Evolutionary conservation across 140 eudicot species (phyloP).

Genomic region (Bidens hawaiensis): DNA sequence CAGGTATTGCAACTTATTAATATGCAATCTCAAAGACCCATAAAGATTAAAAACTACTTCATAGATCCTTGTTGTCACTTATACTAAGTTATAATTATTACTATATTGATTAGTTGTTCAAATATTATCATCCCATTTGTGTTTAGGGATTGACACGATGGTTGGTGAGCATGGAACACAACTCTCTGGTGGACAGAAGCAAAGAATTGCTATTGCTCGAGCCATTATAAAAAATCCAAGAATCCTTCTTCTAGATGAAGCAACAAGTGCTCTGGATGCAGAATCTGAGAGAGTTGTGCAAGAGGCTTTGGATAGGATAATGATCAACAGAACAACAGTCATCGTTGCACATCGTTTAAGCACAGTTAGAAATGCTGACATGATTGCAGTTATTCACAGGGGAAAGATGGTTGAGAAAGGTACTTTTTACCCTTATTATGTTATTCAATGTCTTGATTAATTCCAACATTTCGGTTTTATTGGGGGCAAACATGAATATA

Average conservation of each 20-base stretch:
- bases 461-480: too few relatives aligned
- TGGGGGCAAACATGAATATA: too few relatives aligned
- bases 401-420: slow-evolving; percentile 62
- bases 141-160: slow-evolving; percentile 56
- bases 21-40: too few relatives aligned
- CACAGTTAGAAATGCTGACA: slow-evolving; percentile 41
- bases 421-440: too few relatives aligned
- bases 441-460: too few relatives aligned
- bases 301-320: slow-evolving; percentile 52
- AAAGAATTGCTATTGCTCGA: slow-evolving; percentile 57
- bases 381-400: slow-evolving; percentile 39
- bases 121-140: too few relatives aligned
- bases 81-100: too few relatives aligned
- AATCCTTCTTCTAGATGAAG: slow-evolving; percentile 58
- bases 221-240: slow-evolving; percentile 56
- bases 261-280: slow-evolving; percentile 68
- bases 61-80: too few relatives aligned
- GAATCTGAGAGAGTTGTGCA: slow-evolving; percentile 60
- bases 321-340: slow-evolving; percentile 44
- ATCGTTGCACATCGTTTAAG: slow-evolving; percentile 62
- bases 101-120: too few relatives aligned
- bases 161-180: slow-evolving; percentile 61
- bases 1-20: slow-evolving; percentile 25
- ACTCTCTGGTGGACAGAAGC: slow-evolving; percentile 71
- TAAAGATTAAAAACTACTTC: too few relatives aligned